Base-by-base conservation (phyloP, 2,329 filamentous ascomycete species). In the Aspergillus bombycis region DNA sequence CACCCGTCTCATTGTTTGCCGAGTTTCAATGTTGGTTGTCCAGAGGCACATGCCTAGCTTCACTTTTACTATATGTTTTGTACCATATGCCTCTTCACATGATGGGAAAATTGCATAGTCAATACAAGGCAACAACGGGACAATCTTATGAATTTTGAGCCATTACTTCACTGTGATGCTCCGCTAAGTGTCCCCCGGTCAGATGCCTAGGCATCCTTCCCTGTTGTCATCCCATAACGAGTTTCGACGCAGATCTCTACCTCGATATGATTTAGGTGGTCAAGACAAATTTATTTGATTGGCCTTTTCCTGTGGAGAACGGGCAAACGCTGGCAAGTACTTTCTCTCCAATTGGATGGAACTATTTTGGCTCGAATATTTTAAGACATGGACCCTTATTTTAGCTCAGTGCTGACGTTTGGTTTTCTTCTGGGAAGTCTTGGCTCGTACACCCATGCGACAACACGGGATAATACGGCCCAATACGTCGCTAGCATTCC, bases 371-470 rank as follows among this genome's bases (percentile, higher is more conserved):
- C 21, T 23, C 43, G 3, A 21, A 7, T 1, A n/a, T 10, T 52
- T n/a, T 34, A 34, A 52, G 28, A 52, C 19, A 52, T 52, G 28
- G 48, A 52, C 48, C 48, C 48, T 52, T n/a, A 32, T 52, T 52
- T 52, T 52, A 32, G 28, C 12, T 23, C 48, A 52, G 9, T 21
- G 48, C 28, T 52, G 48, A 52, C 14, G 46, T 30, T 52, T n/a
- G 46, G 46, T 52, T 52, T 21, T n/a, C 7, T 30, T 52, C 28
- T 12, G 3, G 28, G 21, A 32, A n/a, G 28, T 32, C 28, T 32
- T 52, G 14, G 48, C 26, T 32, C 10, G 45, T 16, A 28, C 5
- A 8, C 45, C 45, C 45, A 48, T 8, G 26, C 19, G 8, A 28
- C 16, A 9, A 30, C 23, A 50, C 26, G 46, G 46, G 46, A 50